phyloP scores from a whole-genome alignment of 352 stramenopile genomes.

The Phytophthora sojae region DNA sequence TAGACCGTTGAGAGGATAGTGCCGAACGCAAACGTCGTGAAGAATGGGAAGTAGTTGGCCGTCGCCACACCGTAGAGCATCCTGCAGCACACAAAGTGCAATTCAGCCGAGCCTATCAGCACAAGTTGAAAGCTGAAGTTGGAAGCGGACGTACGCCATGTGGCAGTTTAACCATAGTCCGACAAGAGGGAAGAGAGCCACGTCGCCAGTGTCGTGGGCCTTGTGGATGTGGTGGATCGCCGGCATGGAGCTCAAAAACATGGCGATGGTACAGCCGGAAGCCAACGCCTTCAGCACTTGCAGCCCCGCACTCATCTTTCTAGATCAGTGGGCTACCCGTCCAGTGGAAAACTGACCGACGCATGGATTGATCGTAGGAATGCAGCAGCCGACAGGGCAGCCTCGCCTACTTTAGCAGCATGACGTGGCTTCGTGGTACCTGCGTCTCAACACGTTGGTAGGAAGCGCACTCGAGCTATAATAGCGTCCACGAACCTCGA shows the following conservation, averaged over 20 bases:
- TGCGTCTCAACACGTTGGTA: neutral
- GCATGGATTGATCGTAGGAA: neutral
- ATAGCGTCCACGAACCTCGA: neutral
- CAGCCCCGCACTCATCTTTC: constrained; percentile 4
- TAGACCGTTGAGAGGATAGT: constrained; percentile 40
- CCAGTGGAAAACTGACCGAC: constrained; percentile 2
- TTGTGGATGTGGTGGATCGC: constrained; percentile 51
- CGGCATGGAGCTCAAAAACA: constrained; percentile 45
- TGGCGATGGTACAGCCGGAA: constrained; percentile 11
- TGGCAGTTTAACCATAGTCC: constrained; percentile 49
- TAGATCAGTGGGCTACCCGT: neutral
- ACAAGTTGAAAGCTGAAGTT: neutral
- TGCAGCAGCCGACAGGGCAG: neutral
- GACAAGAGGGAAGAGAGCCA: constrained; percentile 48
- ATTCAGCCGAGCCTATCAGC: neutral
- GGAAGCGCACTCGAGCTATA: neutral
- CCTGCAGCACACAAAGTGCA: constrained; percentile 20
- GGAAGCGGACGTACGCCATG: constrained; percentile 36
- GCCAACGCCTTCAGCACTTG: constrained; percentile 5
- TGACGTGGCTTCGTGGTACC: neutral
- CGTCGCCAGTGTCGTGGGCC: constrained; percentile 33
- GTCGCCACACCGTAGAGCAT: constrained; percentile 46
- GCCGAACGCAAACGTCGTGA: constrained; percentile 37
- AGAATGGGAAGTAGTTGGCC: constrained; percentile 39
- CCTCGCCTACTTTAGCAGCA: neutral